These are phyloP conservation scores for Ogataea nitratoaversa DNA, from an alignment of 805 yeast genomes.

Conservation along the genomic window DNA sequence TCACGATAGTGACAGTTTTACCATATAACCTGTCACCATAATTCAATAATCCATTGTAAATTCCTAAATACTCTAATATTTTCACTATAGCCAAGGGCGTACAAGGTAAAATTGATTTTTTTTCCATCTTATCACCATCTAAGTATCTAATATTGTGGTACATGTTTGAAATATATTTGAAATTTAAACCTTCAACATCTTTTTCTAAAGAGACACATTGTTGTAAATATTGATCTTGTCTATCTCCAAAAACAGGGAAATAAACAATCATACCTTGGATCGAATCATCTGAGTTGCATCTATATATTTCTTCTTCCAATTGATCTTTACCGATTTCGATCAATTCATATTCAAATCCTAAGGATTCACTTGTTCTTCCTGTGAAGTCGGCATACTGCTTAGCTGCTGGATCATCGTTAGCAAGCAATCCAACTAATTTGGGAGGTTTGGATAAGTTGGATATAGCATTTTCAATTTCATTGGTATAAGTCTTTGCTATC, in stretches of 20 bases:
- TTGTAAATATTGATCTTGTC: slow-evolving; percentile 93
- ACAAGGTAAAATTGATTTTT: slow-evolving; percentile 90
- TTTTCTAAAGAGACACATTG: slow-evolving; percentile 88
- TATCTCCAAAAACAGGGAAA: slow-evolving; percentile 94
- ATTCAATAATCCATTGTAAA: slow-evolving; percentile 75
- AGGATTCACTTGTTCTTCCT: slow-evolving; percentile 76
- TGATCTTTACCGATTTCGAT: slow-evolving; percentile 70
- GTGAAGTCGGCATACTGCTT: slow-evolving; percentile 96
- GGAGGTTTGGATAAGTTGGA: slow-evolving; percentile 53
- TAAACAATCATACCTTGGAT: slow-evolving; percentile 95
- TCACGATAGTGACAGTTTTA: slow-evolving; percentile 83
- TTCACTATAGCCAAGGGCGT: slow-evolving; percentile 95
- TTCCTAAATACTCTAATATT: slow-evolving; percentile 83
- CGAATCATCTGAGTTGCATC: slow-evolving; percentile 70
- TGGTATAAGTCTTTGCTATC: slow-evolving; percentile 76
- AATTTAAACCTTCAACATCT: slow-evolving; percentile 95
- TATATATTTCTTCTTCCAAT: slow-evolving; percentile 75
- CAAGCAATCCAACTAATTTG: slow-evolving; percentile 82
- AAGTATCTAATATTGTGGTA: slow-evolving; percentile 87
- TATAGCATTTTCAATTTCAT: slow-evolving; percentile 65
- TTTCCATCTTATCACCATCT: slow-evolving; percentile 55
- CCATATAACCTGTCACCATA: slow-evolving; percentile 94
- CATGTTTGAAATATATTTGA: slow-evolving; percentile 86
- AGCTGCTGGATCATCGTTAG: slow-evolving; percentile 94
- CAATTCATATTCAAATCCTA: slow-evolving; percentile 84